These are phyloP conservation scores for Schizochytrium sp. DNA, from an alignment of 108 stramenopile genomes.

Conservation along the genomic window DNA sequence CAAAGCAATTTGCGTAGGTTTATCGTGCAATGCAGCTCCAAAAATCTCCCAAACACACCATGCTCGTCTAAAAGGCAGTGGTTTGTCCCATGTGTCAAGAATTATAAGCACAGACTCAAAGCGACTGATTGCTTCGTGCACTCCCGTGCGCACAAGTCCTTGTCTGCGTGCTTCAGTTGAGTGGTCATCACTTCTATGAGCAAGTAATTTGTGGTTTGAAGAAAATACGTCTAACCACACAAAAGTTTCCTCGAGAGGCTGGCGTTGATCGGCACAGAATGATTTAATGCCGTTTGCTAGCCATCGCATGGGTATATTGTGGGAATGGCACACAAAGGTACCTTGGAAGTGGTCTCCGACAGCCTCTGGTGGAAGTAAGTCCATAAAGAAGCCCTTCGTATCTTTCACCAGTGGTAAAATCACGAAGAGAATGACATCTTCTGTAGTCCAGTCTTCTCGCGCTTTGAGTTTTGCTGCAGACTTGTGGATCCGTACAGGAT, in stretches of 20 bases:
- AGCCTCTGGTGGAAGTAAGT: not conserved
- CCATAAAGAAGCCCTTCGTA: not conserved
- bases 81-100: not conserved
- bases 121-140: conserved; percentile 3
- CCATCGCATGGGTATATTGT: not conserved
- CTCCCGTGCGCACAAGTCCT: not conserved
- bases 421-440: not conserved
- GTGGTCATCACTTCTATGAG: not conserved
- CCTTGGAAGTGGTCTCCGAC: conserved; percentile 4
- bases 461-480: not conserved
- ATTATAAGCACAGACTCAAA: not conserved
- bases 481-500: not conserved
- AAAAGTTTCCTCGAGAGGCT: not conserved
- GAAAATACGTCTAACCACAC: conserved; percentile 12
- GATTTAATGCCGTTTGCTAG: not conserved
- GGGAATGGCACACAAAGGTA: conserved; percentile 42
- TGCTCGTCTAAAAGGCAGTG: not conserved
- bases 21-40: not conserved
- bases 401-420: not conserved
- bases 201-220: conserved; percentile 2
- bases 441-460: conserved; percentile 28
- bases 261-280: not conserved
- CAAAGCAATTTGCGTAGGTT: not conserved
- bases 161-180: not conserved
- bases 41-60: conserved; percentile 37